Percentiles rank a stretch among this genome's conserved stretches.
These are phyloP conservation scores for Tremellales sp. DNA, from an alignment of 1,284 basidiomycete species.

Conservation along the genomic window DNA sequence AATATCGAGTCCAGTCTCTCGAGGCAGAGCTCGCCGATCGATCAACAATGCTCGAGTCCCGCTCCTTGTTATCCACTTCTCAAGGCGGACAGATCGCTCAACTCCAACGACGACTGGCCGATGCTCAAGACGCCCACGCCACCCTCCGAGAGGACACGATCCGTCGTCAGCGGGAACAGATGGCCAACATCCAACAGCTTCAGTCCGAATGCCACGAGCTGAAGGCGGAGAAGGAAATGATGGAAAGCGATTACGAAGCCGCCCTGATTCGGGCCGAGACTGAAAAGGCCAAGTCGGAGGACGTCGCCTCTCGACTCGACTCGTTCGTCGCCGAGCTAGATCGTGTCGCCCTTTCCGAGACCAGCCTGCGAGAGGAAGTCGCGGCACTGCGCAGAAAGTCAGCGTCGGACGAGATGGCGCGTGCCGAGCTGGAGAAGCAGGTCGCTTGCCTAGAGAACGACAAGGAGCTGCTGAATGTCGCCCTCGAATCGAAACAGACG, in stretches of 20 bases:
- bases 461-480: conserved; percentile 33
- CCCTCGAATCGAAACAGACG: conserved; percentile 30
- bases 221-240: neutral
- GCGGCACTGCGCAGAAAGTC: conserved; percentile 9
- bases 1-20: neutral
- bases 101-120: neutral
- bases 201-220: too few relatives aligned
- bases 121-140: neutral
- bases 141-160: too few relatives aligned
- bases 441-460: conserved; percentile 23
- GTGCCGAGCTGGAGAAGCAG: conserved; percentile 20
- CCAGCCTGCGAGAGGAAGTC: conserved; percentile 17
- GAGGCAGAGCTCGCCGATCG: neutral
- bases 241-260: conserved; percentile 1
- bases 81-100: neutral
- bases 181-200: too few relatives aligned
- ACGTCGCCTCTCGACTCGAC: conserved; percentile 18
- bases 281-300: conserved; percentile 13
- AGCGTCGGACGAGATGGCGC: conserved; percentile 10
- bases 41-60: neutral
- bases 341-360: conserved; percentile 21
- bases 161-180: too few relatives aligned
- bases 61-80: neutral
- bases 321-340: conserved; percentile 29
- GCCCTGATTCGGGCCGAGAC: conserved; percentile 20